Conservation (phyloP, 2,329 filamentous ascomycete genomes). For the Xylaria sp. region DNA sequence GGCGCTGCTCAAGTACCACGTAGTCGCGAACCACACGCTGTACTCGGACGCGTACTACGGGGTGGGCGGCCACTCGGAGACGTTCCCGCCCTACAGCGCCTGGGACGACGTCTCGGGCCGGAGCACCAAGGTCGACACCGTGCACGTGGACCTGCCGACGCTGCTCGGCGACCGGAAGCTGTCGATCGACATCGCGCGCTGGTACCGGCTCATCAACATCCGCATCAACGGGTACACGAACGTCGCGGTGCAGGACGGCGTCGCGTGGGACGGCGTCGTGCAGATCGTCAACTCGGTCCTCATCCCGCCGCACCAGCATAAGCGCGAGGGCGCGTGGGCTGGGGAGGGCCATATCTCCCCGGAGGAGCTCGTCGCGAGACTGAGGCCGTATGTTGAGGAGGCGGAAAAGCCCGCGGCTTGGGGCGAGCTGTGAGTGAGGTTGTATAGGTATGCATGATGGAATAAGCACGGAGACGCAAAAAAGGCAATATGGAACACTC, state of each 20-base stretch:
- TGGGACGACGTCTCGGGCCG: constrained; percentile 14
- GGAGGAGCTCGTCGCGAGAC: constrained; percentile 29
- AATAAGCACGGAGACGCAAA: too few species aligned
- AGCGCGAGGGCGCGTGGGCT: constrained; percentile 45
- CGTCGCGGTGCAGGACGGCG: constrained; percentile 70
- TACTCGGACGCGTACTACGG: constrained; percentile 85
- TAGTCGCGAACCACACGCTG: constrained; percentile 43
- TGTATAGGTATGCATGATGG: background rate
- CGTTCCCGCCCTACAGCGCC: constrained; percentile 25
- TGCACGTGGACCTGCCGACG: constrained; percentile 74
- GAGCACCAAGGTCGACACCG: constrained; percentile 41
- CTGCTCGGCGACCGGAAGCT: constrained; percentile 69
- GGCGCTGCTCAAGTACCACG: constrained; percentile 59
- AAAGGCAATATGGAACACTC: too few species aligned
- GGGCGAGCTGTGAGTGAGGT: constrained; percentile 29
- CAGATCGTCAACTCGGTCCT: constrained; percentile 76
- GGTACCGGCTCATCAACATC: constrained; percentile 71
- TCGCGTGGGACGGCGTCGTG: constrained; percentile 81
- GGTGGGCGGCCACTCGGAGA: constrained; percentile 21
- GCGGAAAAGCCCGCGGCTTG: constrained; percentile 21
- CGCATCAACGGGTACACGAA: constrained; percentile 75
- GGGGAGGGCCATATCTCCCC: constrained; percentile 49
- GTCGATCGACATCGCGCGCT: constrained; percentile 72
- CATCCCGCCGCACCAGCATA: constrained; percentile 70
- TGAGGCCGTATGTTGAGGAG: constrained; percentile 48